These are phyloP conservation scores for Aspergillus biplanus DNA, from an alignment of 495 filamentous ascomycete species.

Conservation along the genomic window DNA sequence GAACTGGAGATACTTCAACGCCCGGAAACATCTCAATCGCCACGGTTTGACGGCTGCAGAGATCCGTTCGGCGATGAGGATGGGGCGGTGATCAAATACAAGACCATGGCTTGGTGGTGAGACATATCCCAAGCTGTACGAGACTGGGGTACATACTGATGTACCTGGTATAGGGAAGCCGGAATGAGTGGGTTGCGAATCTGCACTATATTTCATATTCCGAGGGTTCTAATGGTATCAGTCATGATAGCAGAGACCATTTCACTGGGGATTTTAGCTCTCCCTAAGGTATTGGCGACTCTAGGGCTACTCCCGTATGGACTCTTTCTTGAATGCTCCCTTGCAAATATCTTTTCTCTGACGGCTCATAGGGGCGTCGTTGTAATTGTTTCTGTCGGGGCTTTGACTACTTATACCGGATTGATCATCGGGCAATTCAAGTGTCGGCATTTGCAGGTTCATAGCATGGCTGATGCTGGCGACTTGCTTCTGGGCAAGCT, in stretches of 20 bases:
- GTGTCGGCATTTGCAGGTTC: constrained; percentile 61
- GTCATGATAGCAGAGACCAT: constrained; percentile 73
- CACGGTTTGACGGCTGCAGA: not conserved
- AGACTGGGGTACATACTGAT: not conserved
- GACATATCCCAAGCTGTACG: not conserved
- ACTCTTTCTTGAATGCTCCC: not conserved
- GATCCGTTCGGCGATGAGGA: not conserved
- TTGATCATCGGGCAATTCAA: constrained; percentile 70
- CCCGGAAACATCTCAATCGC: not conserved
- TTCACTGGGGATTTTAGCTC: constrained; percentile 66
- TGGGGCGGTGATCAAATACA: not conserved
- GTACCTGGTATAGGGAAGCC: not conserved
- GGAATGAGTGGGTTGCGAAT: not conserved
- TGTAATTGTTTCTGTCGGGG: constrained; percentile 65
- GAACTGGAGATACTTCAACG: not conserved
- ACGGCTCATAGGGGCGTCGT: constrained; percentile 46
- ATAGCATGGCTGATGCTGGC: constrained; percentile 74
- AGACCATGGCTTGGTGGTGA: constrained; percentile 3
- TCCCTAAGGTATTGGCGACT: constrained; percentile 62
- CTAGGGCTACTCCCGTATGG: constrained; percentile 59
- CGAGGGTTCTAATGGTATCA: constrained; percentile 2
- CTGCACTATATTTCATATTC: not conserved
- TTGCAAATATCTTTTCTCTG: not conserved
- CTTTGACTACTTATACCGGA: constrained; percentile 75
- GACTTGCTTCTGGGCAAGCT: constrained; percentile 64